Percentiles rank a stretch among this genome's conserved stretches.
phyloP scores from a whole-genome alignment of 179 eudicot species.

The Amaranthus tricolor region DNA sequence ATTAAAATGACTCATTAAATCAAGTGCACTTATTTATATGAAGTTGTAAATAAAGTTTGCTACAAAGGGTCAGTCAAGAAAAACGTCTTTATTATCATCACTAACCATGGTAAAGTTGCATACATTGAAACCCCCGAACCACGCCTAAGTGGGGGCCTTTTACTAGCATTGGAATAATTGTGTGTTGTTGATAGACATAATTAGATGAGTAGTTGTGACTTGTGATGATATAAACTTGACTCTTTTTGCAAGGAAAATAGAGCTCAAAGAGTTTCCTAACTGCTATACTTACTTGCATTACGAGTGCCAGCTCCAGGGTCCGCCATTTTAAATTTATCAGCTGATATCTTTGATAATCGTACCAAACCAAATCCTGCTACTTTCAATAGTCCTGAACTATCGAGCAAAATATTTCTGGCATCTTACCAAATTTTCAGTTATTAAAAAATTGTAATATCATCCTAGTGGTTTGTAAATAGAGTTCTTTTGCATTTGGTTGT shows the following conservation, averaged over 20 bases:
- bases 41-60: too few species aligned
- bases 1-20: too few species aligned
- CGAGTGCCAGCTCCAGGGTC: slow-evolving; percentile 51
- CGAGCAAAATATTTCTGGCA: slow-evolving; percentile 99
- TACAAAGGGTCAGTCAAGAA: too few species aligned
- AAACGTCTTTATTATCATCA: too few species aligned
- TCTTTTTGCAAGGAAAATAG: background rate
- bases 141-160: too few species aligned
- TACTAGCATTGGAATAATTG: too few species aligned
- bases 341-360: slow-evolving; percentile 63
- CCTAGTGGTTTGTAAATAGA: slow-evolving; percentile 11
- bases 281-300: slow-evolving; percentile 56
- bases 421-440: slow-evolving; percentile 83
- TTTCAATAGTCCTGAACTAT: slow-evolving; percentile 80
- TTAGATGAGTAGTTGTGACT: too few species aligned
- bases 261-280: background rate
- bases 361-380: slow-evolving; percentile 87
- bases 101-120: too few species aligned
- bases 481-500: slow-evolving; percentile 53
- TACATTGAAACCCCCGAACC: too few species aligned
- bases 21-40: too few species aligned
- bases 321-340: slow-evolving; percentile 63
- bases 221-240: background rate
- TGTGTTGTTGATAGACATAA: too few species aligned
- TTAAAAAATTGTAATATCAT: slow-evolving; percentile 41